These are phyloP conservation scores for Coniochaeta ligniaria DNA, from an alignment of 2,329 filamentous ascomycete genomes.

Conservation along the genomic window DNA sequence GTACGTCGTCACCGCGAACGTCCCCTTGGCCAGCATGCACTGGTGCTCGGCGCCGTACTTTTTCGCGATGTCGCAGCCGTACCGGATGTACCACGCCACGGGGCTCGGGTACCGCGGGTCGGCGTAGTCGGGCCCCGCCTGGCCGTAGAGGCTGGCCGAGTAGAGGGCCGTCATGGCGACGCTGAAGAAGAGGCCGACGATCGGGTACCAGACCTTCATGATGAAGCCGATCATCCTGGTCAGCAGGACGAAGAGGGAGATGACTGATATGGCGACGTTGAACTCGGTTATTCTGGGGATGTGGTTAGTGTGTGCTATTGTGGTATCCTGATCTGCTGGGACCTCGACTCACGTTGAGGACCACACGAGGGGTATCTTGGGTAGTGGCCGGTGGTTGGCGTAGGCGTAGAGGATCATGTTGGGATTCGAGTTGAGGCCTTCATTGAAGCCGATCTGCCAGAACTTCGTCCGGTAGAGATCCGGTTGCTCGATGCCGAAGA, in stretches of 20 bases:
- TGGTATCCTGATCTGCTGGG: neutral
- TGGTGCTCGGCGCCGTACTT: conserved; percentile 45
- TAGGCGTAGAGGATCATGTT: conserved; percentile 63
- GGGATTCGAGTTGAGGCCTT: conserved; percentile 70
- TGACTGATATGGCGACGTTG: conserved; percentile 69
- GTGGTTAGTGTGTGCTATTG: conserved; percentile 1
- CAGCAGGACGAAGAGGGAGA: conserved; percentile 70
- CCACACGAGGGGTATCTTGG: conserved; percentile 64
- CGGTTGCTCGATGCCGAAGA: conserved; percentile 68
- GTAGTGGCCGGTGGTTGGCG: conserved; percentile 60
- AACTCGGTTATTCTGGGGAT: conserved; percentile 62
- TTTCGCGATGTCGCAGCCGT: conserved; percentile 57
- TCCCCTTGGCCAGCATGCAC: conserved; percentile 62
- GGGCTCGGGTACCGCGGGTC: conserved; percentile 56
- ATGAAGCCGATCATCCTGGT: conserved; percentile 62
- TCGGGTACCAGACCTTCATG: conserved; percentile 63
- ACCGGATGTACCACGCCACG: conserved; percentile 68
- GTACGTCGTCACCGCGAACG: conserved; percentile 56
- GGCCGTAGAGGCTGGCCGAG: conserved; percentile 59
- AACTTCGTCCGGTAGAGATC: conserved; percentile 64
- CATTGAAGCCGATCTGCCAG: conserved; percentile 64
- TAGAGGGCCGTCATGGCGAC: conserved; percentile 53
- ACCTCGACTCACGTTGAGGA: conserved; percentile 54
- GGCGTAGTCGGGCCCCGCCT: conserved; percentile 65
- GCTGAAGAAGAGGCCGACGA: conserved; percentile 55